Evolutionary conservation across 2,329 filamentous ascomycete genomes (phyloP), one percentile per base, ranked within the genome.

Genomic region (Rhynchosporium secalis): DNA sequence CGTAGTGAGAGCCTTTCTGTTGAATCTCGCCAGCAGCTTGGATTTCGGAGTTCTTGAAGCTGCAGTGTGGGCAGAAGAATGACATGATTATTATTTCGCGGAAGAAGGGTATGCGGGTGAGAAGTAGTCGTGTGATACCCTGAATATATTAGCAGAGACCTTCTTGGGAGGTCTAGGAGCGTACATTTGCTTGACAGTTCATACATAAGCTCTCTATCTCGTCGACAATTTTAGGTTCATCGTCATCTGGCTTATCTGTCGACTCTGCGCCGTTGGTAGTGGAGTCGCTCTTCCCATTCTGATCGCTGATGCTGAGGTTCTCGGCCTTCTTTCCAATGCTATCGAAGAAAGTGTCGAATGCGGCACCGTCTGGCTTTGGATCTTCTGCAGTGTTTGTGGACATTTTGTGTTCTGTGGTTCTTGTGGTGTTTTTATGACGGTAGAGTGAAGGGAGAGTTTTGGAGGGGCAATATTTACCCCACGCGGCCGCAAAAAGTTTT

Each of bases 41-140:
- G 70, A 99, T 90, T 72, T 97, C 94, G 76, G 93, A 93, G 80
- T 98, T 96, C 68, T 89, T 86, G 78, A 94, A 89, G 74, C 87
- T 81, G 79, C 95, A 99, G 77, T 97, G 86, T 5, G 91, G 87
- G 81, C 95, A 99, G 68, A 86, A 85, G 77, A 99, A 99, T 66
- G 94, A 98, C 88, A 97, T 96, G 76, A 99, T 86, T 72, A 99
- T 92, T 66, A 99, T 88, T 76, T 99, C 94, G 79, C 92, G 92
- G 81, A 99, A 99, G 82, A 92, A 98, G 15, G 95, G 95, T 61
- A 99, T 97, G 68, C 87, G 86, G 15, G 96, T 96, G 60, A 99
- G 86, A 48, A 99, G 86, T 28, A 99, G 84, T 63, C 89, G 85
- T 13, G 95, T 99, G 1, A 81, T 85, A 71, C 95, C 95, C 90